Evolutionary conservation across 495 filamentous ascomycete species (phyloP).

Genomic region (Penicillium canescens): DNA sequence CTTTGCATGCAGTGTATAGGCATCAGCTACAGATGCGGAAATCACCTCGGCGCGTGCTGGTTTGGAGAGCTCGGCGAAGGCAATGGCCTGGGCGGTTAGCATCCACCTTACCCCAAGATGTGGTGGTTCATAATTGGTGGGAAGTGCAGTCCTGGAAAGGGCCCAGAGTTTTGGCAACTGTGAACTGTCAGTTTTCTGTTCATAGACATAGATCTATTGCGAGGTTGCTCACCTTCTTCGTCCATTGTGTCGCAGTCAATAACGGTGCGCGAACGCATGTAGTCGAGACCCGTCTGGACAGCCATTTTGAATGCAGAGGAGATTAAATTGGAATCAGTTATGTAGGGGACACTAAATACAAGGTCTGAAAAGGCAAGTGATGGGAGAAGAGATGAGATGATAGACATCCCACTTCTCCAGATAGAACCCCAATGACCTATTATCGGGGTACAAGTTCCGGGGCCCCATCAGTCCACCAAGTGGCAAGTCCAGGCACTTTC

Average conservation of each 20-base stretch:
- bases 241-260: conserved; percentile 66
- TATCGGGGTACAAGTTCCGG: not conserved
- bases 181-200: not conserved
- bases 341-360: not conserved
- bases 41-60: conserved; percentile 46
- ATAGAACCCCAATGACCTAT: not conserved
- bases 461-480: not conserved
- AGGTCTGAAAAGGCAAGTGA: not conserved
- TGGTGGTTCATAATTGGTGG: conserved; percentile 50
- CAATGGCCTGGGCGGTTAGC: conserved; percentile 47
- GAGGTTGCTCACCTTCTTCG: conserved; percentile 39
- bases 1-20: conserved; percentile 28
- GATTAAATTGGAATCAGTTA: not conserved
- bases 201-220: not conserved
- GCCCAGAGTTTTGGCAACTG: conserved; percentile 56
- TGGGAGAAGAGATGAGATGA: not conserved
- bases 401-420: not conserved
- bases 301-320: conserved; percentile 15
- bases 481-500: not conserved
- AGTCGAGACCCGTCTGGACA: conserved; percentile 29
- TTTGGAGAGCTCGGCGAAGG: conserved; percentile 57
- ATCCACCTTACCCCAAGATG: not conserved
- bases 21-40: conserved; percentile 42
- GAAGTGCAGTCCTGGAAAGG: conserved; percentile 68
- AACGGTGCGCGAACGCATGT: conserved; percentile 46